Evolutionary conservation across 805 yeast genomes (phyloP).

Genomic region (Ogataea glucozyma): DNA sequence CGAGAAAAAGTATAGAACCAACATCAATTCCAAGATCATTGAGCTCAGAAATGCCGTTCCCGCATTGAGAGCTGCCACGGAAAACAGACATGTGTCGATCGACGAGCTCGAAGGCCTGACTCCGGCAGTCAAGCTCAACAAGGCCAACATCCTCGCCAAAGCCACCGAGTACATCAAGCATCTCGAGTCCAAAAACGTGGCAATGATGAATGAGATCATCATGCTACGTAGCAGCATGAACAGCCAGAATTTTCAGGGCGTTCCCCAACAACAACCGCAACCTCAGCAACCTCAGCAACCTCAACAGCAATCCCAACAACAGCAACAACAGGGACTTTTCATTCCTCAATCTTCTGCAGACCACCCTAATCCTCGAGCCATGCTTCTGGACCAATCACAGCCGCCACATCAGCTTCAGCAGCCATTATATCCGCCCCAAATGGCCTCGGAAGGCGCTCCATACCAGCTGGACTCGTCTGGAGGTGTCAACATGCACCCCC

Average conservation of each 20-base stretch:
- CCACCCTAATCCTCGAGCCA: slow-evolving; percentile 1
- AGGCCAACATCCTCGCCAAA: slow-evolving; percentile 74
- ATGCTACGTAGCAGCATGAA: slow-evolving; percentile 39
- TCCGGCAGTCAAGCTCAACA: slow-evolving; percentile 74
- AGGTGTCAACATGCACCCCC: neutral
- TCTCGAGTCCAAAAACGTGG: slow-evolving; percentile 58
- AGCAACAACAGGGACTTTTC: slow-evolving; percentile 10
- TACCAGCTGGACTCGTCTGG: slow-evolving; percentile 6
- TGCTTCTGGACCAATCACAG: slow-evolving; percentile 5
- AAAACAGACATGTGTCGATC: slow-evolving; percentile 32
- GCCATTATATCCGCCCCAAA: slow-evolving; percentile 5
- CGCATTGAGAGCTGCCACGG: slow-evolving; percentile 60
- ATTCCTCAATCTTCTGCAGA: neutral
- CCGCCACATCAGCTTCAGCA: slow-evolving; percentile 12
- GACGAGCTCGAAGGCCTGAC: slow-evolving; percentile 70
- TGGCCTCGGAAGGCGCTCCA: slow-evolving; percentile 10
- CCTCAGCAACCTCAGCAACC: slow-evolving; percentile 9
- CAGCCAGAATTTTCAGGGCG: slow-evolving; percentile 16
- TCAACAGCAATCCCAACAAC: slow-evolving; percentile 3
- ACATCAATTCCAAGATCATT: slow-evolving; percentile 68
- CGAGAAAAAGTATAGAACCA: slow-evolving; percentile 78
- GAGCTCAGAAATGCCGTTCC: slow-evolving; percentile 80
- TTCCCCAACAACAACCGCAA: too few species aligned
- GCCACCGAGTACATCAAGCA: slow-evolving; percentile 80
- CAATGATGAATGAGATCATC: slow-evolving; percentile 52